Conservation (phyloP, 768 basidiomycete species). For the Russula griseocarnosa region DNA sequence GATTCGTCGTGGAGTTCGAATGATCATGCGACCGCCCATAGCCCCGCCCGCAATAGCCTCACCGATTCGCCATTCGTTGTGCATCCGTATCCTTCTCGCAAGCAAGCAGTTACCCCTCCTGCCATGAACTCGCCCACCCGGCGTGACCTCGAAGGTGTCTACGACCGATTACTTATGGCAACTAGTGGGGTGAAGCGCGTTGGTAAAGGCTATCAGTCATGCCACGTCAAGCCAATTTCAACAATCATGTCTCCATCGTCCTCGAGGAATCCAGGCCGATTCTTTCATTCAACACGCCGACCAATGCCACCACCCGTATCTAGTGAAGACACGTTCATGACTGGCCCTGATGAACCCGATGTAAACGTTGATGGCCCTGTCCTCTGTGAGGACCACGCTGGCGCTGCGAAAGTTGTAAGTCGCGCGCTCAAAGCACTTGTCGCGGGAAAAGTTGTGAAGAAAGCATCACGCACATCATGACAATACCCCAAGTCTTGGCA, state of each 20-base stretch:
- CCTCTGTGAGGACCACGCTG: constrained; percentile 33
- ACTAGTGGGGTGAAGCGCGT: constrained; percentile 75
- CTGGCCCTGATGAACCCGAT: constrained; percentile 59
- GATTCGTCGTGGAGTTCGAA: constrained; percentile 38
- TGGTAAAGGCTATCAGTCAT: constrained; percentile 78
- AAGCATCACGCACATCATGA: constrained; percentile 38
- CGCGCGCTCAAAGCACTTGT: constrained; percentile 77
- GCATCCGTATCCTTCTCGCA: constrained; percentile 57
- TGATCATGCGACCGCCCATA: constrained; percentile 20
- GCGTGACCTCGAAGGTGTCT: constrained; percentile 66
- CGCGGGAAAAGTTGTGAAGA: constrained; percentile 54
- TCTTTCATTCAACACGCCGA: constrained; percentile 47
- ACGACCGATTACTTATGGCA: constrained; percentile 80
- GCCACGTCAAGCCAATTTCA: constrained; percentile 46
- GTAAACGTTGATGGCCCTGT: neutral
- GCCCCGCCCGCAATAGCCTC: constrained; percentile 46
- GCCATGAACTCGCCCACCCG: constrained; percentile 52
- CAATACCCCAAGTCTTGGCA: neutral
- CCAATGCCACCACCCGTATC: constrained; percentile 72
- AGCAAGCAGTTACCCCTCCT: constrained; percentile 36
- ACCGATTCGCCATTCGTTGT: constrained; percentile 60
- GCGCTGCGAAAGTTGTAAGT: constrained; percentile 54
- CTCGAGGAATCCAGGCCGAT: constrained; percentile 33
- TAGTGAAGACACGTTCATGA: constrained; percentile 41
- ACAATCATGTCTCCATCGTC: constrained; percentile 21